Base-by-base conservation (phyloP, 2,329 filamentous ascomycete species). In the Fusarium scirpi region DNA sequence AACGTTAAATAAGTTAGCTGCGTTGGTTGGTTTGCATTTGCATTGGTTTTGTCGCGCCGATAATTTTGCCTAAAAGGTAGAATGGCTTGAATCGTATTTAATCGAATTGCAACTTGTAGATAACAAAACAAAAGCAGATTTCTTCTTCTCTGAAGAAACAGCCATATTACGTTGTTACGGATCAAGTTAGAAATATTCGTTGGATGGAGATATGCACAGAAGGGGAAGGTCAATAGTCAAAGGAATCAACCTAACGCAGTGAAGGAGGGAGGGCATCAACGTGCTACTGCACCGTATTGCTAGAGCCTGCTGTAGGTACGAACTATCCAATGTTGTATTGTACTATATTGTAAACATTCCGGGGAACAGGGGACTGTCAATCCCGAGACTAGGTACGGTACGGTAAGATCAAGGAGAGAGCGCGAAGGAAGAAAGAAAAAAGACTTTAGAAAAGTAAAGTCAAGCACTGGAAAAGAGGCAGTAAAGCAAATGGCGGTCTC, bases 361-460 rank as follows among this genome's bases (percentile, higher is more conserved):
- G 65, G 65, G 65, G 65, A 69, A 69, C 65, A 69, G 65, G 63
- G 65, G 65, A 66, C 25, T 45, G 45, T 55, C 29, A 53, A 32
- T 52, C 29, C 65, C 65, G 65, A 52, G 22, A 48, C 65, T 65
- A 58, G 65, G 34, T 38, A 64, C 64, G 12, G 24, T 30, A 30
- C 29, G 7, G 30, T 15, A 32, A 38, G 65, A 53, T 59, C 25
- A 18, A 29, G n/a, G 44, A 64, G 44, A 51, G 30, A 38, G 18
- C 11, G 10, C 18, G 22, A 51, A 61, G 44, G 20, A 34, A 62
- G 18, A 46, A 45, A n/a, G 34, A 32, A 18, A 27, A 49, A 43
- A 40, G 29, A 38, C 58, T 44, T 58, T 57, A 41, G 18, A 64
- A 49, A 38, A 58, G 5, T 43, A 44, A 30, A 30, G 40, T n/a